Conservation (phyloP, 2,329 filamentous ascomycete genomes). For the Septoria linicola region DNA sequence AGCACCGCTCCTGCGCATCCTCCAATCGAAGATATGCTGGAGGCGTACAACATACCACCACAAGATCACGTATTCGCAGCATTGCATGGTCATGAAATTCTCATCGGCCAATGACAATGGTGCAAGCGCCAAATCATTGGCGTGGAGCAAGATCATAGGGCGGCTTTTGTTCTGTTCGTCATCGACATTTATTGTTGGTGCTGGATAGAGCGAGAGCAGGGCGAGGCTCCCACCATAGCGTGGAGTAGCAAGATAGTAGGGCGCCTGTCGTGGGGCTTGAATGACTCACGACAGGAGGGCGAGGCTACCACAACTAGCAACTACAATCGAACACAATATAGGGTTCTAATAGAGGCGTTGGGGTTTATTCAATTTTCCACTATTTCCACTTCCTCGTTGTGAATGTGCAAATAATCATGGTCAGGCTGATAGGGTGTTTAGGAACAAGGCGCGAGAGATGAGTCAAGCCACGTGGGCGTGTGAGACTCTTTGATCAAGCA, state of each 20-base stretch:
- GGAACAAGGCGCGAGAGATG: too few species aligned
- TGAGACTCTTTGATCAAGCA: too few species aligned
- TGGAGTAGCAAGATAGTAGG: conserved; percentile 15
- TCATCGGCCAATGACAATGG: conserved; percentile 5
- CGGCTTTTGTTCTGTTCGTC: conserved; percentile 7
- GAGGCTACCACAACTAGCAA: conserved; percentile 7
- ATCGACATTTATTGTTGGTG: background rate
- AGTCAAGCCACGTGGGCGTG: too few species aligned
- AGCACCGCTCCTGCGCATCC: background rate
- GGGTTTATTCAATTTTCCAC: too few species aligned
- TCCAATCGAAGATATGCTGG: background rate
- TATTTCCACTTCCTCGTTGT: too few species aligned
- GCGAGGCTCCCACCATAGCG: conserved; percentile 14
- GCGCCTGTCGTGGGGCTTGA: conserved; percentile 2
- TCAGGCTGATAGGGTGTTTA: too few species aligned
- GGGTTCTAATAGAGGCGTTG: too few species aligned
- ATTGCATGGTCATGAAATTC: background rate
- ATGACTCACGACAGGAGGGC: conserved; percentile 1
- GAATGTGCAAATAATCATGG: too few species aligned
- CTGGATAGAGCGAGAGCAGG: conserved; percentile 1
- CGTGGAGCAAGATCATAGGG: conserved; percentile 14
- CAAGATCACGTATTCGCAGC: conserved; percentile 4
- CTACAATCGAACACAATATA: too few species aligned
- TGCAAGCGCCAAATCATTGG: conserved; percentile 13
- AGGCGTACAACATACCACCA: background rate